Evolutionary conservation across 768 basidiomycete genomes (phyloP), one percentile per base, ranked within the genome.

Genomic region (Suillus weaverae): DNA sequence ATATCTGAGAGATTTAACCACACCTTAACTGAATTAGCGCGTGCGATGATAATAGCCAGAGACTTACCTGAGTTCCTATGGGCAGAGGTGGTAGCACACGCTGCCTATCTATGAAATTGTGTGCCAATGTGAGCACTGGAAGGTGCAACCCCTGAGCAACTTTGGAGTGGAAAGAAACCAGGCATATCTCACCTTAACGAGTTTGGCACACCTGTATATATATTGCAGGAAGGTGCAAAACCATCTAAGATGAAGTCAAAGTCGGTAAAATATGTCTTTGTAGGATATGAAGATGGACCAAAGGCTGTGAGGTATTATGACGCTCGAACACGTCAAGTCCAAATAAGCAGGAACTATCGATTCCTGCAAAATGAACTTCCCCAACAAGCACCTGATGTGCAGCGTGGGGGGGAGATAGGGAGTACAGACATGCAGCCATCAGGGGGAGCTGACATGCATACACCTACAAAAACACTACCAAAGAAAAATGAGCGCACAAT

Each of bases 1-100:
- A 61, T 73, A 22, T 74, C 81, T 0, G 80, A 84, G 46, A 54
- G 73, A 0, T 73, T 74, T 30, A 81, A 81, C 61, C 33, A 71
- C 4, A 81, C 77, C 0, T 44, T 78, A 0, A 35, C 78, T 0
- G 72, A 80, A 55, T 50, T 79, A 5, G 71, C 68, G 2, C 32
- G 67, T 0, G 69, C 77, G 0, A 81, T 82, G 78, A 5, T 82
- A 39, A 68, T 70, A 3, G 68, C 65, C 1, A 36, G 44, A 41
- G 39, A 72, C 6, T n/a, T 78, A 0, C 77, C 74, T 30, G 36
- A 50, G 4, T 72, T 63, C 30, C 62, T 77, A 9, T 81, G 80
- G 78, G 73, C 73, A 1, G 72, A 79, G 35, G 77, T 75, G 0
- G 64, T 74, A 13, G 8, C 36, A 0, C 68, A 79, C 55, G 71